Base-by-base conservation (phyloP, 345 rosid genomes). In the Brassica napus region DNA sequence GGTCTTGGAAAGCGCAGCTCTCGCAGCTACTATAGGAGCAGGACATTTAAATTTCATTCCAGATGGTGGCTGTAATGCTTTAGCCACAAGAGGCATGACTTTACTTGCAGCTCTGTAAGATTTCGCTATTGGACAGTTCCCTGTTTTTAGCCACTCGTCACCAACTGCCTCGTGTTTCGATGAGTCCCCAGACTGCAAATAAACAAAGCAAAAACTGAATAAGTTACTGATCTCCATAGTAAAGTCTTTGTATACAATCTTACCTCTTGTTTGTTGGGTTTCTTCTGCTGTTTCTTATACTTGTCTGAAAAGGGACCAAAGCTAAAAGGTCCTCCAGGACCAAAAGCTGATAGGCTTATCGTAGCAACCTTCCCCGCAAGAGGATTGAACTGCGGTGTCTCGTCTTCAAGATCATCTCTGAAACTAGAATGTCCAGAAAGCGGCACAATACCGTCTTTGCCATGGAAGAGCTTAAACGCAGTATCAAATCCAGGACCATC, bases 41-140 rank as follows among this genome's bases (percentile, higher is more conserved):
- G 98, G 96, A 73, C 98, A 94, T 80, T 73, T 88, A 39, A 84
- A 73, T 71, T 90, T 92, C 77, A 89, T 69, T 15, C 92, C 94
- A 14, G 91, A 68, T 14, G 92, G 91, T 49, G 82, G 89, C 77
- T 85, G 86, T 68, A 94, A 83, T 16, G 88, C 87, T 71, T 83
- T 84, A 12, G 88, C 89, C 26, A 92, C 86, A 16, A 94, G 88
- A 39, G 98, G 97, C 59, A 94, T 86, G 35, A 94, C 91, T 44
- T 66, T 57, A 65, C 92, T 85, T 8, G 88, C 91, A 32, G 96
- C 97, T 86, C 94, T 86, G 69, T 83, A 90, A 2, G 98, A 94
- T 81, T 91, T 94, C 0, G 98, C 94, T 30, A 94, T 90, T 6
- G 97, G 98, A 83, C 98, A 94, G 34, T 88, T 90, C 52, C 98